These are phyloP conservation scores for Colletotrichum karsti DNA, from an alignment of 2,329 filamentous ascomycete genomes.

Conservation along the genomic window DNA sequence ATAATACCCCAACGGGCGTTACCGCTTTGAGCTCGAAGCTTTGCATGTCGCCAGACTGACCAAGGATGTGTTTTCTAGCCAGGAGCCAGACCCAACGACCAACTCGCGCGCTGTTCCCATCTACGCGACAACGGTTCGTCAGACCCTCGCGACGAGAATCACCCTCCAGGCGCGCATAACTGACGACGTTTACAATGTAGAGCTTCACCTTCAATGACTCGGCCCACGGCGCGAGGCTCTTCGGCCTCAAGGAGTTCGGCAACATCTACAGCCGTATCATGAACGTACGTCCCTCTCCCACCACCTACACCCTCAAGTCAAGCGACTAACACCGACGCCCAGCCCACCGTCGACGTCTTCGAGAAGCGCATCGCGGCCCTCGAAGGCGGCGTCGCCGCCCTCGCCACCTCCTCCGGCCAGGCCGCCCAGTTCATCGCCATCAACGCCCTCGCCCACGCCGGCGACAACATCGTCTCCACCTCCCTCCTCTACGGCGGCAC, in stretches of 20 bases:
- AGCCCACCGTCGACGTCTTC: slow-evolving; percentile 94
- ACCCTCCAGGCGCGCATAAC: background rate
- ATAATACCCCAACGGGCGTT: background rate
- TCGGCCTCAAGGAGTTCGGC: slow-evolving; percentile 95
- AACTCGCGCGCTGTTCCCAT: slow-evolving; percentile 94
- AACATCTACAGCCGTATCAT: slow-evolving; percentile 98
- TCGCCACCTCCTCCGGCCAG: slow-evolving; percentile 87
- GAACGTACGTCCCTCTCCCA: slow-evolving; percentile 75
- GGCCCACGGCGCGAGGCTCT: slow-evolving; percentile 92
- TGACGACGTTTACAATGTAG: slow-evolving; percentile 48
- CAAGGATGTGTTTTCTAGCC: slow-evolving; percentile 57
- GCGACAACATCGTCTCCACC: slow-evolving; percentile 94
- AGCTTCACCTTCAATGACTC: slow-evolving; percentile 96
- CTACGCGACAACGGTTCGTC: slow-evolving; percentile 79
- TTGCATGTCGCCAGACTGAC: slow-evolving; percentile 14
- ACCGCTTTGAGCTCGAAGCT: background rate
- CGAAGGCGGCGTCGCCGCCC: slow-evolving; percentile 88
- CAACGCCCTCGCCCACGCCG: slow-evolving; percentile 81
- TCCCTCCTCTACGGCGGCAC: slow-evolving; percentile 94
- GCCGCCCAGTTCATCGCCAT: slow-evolving; percentile 93
- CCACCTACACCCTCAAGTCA: background rate
- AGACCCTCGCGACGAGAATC: background rate
- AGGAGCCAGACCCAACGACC: slow-evolving; percentile 81
- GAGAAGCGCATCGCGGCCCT: slow-evolving; percentile 97
- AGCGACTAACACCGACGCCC: background rate